Evolutionary conservation across 805 yeast genomes (phyloP).

Genomic region (Yarrowia bubula): DNA sequence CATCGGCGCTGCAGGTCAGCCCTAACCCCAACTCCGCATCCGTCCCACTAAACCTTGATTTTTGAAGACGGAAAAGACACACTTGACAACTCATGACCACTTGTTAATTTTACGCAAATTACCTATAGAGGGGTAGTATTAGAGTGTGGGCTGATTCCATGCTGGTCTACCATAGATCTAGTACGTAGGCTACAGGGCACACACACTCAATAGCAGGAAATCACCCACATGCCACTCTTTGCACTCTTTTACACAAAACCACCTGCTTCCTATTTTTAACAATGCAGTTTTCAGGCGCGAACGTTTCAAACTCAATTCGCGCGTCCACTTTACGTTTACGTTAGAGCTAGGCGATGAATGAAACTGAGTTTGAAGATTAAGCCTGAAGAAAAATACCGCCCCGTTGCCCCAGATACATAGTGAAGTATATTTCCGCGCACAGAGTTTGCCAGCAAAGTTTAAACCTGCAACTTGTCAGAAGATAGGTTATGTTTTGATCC

Average conservation of each 20-base stretch:
- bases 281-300: constrained; percentile 14
- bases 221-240: no score
- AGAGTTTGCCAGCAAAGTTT: background rate
- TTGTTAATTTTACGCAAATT: background rate
- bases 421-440: background rate
- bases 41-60: constrained; percentile 6
- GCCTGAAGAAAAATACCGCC: constrained; percentile 14
- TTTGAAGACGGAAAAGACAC: constrained; percentile 6
- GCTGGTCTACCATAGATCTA: no score
- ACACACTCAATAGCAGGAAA: no score
- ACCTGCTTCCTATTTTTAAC: constrained; percentile 19
- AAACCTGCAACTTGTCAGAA: background rate
- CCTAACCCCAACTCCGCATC: constrained; percentile 14
- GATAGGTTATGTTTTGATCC: no score
- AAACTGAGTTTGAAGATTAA: background rate
- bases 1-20: background rate
- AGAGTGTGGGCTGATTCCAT: no score
- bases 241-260: no score
- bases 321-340: background rate
- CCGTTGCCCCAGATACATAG: constrained; percentile 25
- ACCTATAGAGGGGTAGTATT: background rate
- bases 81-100: constrained; percentile 6
- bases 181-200: no score
- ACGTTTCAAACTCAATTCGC: constrained; percentile 9
- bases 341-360: constrained; percentile 4